Evolutionary conservation across 768 basidiomycete genomes (phyloP).

Genomic region (Tulasnella sp.): DNA sequence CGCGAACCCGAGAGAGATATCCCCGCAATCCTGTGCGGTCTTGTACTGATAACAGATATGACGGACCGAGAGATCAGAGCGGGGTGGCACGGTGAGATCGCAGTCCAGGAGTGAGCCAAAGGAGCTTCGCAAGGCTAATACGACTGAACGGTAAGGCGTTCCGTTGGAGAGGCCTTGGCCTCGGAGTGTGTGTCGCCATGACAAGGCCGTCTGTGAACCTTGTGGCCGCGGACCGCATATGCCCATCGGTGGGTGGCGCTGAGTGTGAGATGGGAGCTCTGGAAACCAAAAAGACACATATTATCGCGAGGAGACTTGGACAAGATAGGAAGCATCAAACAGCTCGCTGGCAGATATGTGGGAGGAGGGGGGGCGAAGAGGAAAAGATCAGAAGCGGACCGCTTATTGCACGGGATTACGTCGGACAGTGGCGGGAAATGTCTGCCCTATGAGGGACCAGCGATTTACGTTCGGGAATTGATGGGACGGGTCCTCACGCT

Average conservation of each 20-base stretch:
- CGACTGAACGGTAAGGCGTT: neutral
- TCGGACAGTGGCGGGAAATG: neutral
- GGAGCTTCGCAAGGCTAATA: conserved; percentile 4
- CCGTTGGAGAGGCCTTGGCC: neutral
- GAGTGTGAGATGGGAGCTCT: neutral
- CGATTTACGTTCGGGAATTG: neutral
- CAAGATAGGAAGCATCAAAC: neutral
- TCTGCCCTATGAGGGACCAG: conserved; percentile 3
- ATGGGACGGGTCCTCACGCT: conserved; percentile 1
- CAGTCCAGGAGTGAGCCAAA: neutral
- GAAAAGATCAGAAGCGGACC: neutral
- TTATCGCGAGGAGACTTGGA: neutral
- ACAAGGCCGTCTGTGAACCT: conserved; percentile 9
- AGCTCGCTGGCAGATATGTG: neutral
- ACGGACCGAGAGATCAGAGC: neutral
- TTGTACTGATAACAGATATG: conserved; percentile 4
- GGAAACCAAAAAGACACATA: neutral
- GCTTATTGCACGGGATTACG: conserved; percentile 7
- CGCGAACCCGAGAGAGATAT: neutral
- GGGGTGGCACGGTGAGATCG: conserved; percentile 6
- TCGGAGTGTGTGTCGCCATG: neutral
- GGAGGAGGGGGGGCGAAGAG: neutral
- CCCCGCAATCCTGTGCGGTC: conserved; percentile 11
- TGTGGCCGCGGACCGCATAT: neutral
- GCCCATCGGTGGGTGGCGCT: neutral